These are phyloP conservation scores for Pistacia atlantica DNA, from an alignment of 345 rosid genomes.

Conservation along the genomic window DNA sequence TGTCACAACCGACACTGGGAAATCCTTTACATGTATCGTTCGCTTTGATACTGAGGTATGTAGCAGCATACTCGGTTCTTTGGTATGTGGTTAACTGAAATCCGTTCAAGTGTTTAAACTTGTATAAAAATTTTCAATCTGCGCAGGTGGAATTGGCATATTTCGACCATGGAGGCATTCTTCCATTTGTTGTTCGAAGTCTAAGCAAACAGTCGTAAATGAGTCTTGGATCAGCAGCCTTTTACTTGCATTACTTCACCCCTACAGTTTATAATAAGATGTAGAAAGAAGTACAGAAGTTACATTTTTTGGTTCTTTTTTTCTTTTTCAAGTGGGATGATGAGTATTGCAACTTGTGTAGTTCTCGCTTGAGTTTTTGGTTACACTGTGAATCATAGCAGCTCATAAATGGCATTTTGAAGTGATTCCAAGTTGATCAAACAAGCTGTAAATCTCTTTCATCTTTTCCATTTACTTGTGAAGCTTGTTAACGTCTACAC, in stretches of 20 bases:
- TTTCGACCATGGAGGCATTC: slow-evolving; percentile 81
- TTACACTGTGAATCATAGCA: background rate
- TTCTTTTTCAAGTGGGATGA: too few species aligned
- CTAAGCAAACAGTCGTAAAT: slow-evolving; percentile 33
- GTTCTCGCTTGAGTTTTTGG: background rate
- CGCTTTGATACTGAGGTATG: slow-evolving; percentile 85
- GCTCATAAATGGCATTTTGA: background rate
- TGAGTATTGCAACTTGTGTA: too few species aligned
- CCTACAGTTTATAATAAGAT: background rate
- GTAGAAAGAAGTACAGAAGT: background rate
- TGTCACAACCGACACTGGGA: slow-evolving; percentile 64
- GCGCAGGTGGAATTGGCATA: slow-evolving; percentile 78
- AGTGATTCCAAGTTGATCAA: background rate
- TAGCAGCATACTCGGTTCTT: background rate
- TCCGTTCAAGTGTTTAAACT: background rate
- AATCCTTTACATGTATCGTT: slow-evolving; percentile 66
- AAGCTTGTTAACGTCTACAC: background rate
- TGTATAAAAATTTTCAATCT: background rate
- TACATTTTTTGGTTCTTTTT: too few species aligned
- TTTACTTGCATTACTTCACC: background rate
- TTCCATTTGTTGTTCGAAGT: slow-evolving; percentile 63
- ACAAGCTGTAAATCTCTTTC: background rate
- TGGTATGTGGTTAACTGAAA: background rate
- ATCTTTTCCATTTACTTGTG: background rate
- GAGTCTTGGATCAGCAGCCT: background rate